Conservation (phyloP, 1,139 yeast species). For the Blastobotrys aristatus region DNA sequence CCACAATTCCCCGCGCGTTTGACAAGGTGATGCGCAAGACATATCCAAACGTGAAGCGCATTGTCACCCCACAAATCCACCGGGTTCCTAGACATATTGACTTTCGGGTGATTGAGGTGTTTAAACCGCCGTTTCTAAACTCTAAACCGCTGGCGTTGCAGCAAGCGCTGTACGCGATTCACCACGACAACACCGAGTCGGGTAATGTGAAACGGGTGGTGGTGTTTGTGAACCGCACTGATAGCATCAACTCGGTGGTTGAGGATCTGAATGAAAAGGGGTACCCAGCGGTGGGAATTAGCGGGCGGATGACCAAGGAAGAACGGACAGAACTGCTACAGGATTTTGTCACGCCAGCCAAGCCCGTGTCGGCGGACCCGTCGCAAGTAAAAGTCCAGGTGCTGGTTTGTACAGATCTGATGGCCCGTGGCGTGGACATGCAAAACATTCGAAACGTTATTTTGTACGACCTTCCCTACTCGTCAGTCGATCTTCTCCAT, state of each 20-base stretch:
- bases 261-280: conserved; percentile 52
- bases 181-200: conserved; percentile 74
- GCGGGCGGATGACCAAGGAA: conserved; percentile 56
- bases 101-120: conserved; percentile 70
- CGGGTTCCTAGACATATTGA: conserved; percentile 71
- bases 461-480: conserved; percentile 77
- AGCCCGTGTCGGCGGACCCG: conserved; percentile 32
- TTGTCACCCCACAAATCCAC: conserved; percentile 79
- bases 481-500: conserved; percentile 82
- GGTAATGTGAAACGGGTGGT: conserved; percentile 76
- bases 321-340: conserved; percentile 54
- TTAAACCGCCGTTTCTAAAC: conserved; percentile 70
- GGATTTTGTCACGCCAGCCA: conserved; percentile 60
- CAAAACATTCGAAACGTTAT: conserved; percentile 76
- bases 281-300: conserved; percentile 58
- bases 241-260: conserved; percentile 56
- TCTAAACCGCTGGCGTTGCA: conserved; percentile 80
- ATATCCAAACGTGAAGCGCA: conserved; percentile 63
- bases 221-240: conserved; percentile 76
- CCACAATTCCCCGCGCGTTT: conserved; percentile 81
- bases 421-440: conserved; percentile 89
- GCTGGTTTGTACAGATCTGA: conserved; percentile 81
- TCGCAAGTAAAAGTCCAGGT: conserved; percentile 42
- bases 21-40: conserved; percentile 54
- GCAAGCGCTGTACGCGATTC: conserved; percentile 81